Percentiles rank a stretch among this genome's conserved stretches.
These are phyloP conservation scores for Rhizopogon parksii DNA, from an alignment of 1,284 basidiomycete genomes.

Conservation along the genomic window DNA sequence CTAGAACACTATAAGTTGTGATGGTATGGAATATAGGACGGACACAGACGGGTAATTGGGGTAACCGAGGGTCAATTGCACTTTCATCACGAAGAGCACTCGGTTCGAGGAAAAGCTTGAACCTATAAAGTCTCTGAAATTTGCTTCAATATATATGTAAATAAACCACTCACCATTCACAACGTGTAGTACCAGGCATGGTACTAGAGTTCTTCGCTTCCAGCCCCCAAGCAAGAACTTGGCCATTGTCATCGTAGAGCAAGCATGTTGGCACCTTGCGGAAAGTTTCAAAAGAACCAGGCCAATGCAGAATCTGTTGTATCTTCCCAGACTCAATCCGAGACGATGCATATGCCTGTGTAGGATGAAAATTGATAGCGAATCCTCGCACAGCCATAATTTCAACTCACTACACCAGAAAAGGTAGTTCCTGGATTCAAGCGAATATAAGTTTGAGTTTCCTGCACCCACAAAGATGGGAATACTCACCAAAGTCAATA, in stretches of 20 bases:
- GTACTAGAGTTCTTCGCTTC: constrained; percentile 72
- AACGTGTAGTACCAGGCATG: constrained; percentile 58
- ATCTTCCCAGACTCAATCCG: constrained; percentile 69
- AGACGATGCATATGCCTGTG: constrained; percentile 71
- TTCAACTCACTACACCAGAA: constrained; percentile 64
- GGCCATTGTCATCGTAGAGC: constrained; percentile 63
- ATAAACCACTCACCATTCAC: constrained; percentile 50
- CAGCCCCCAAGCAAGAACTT: constrained; percentile 70
- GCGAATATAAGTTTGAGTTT: neutral
- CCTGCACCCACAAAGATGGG: constrained; percentile 1
- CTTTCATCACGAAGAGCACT: constrained; percentile 63
- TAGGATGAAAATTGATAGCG: neutral
- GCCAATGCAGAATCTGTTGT: constrained; percentile 75
- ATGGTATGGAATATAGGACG: neutral
- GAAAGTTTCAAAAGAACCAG: constrained; percentile 72
- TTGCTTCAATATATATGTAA: neutral
- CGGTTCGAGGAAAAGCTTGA: constrained; percentile 79
- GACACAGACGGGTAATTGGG: constrained; percentile 61
- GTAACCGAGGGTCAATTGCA: constrained; percentile 63
- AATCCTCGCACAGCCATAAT: neutral
- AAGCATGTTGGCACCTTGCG: constrained; percentile 77
- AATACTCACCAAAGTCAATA: constrained; percentile 66
- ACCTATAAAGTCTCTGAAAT: constrained; percentile 31
- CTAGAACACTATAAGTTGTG: constrained; percentile 30
- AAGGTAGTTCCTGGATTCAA: constrained; percentile 65